phyloP scores from a whole-genome alignment of 2,329 filamentous ascomycete genomes.

The Chaetothyriales sp. region DNA sequence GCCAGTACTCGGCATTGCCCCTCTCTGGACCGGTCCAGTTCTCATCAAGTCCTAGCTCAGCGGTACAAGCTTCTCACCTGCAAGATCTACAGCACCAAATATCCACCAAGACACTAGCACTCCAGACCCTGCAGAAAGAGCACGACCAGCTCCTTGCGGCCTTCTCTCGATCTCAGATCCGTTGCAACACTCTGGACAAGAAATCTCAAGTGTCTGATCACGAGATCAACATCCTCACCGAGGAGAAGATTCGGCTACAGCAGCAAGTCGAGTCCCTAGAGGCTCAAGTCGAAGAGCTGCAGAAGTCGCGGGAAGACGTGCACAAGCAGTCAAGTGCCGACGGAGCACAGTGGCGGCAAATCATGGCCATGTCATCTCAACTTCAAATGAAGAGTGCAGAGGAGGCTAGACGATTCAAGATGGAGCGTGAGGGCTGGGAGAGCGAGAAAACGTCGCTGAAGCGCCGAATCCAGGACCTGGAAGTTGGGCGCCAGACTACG shows the following conservation, averaged over 20 bases:
- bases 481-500: constrained; percentile 13
- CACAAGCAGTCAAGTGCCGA: constrained; percentile 28
- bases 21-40: constrained; percentile 5
- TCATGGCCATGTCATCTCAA: constrained; percentile 35
- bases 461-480: constrained; percentile 23
- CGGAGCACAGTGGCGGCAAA: constrained; percentile 36
- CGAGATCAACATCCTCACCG: constrained; percentile 37
- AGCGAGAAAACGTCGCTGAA: constrained; percentile 21
- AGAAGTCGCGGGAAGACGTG: constrained; percentile 33
- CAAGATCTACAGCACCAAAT: constrained; percentile 40
- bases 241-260: constrained; percentile 36
- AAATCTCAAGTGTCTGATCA: constrained; percentile 36
- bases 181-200: constrained; percentile 35
- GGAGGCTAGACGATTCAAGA: constrained; percentile 28
- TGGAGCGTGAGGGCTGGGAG: constrained; percentile 27
- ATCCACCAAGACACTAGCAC: constrained; percentile 37
- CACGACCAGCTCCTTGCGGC: constrained; percentile 39
- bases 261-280: constrained; percentile 35
- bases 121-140: constrained; percentile 40
- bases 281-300: constrained; percentile 33
- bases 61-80: constrained; percentile 27
- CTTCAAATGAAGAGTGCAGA: constrained; percentile 30
- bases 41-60: constrained; percentile 8
- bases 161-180: constrained; percentile 30
- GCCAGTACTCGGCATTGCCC: constrained; percentile 9